Evolutionary conservation across 768 basidiomycete species (phyloP).

Genomic region (Pulveroboletus sp.): DNA sequence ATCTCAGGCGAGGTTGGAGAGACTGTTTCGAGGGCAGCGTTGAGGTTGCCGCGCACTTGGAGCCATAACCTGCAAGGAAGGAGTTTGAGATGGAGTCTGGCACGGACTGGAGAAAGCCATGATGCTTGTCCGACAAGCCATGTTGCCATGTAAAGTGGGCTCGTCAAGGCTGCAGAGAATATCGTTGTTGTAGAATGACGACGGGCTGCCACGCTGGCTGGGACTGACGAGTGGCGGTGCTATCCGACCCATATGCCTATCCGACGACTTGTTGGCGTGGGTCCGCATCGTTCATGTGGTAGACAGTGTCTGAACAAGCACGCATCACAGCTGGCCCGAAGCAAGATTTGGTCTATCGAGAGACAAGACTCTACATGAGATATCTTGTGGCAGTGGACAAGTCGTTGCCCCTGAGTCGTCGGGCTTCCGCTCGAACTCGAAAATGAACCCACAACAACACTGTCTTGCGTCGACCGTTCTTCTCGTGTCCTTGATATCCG

Average conservation of each 20-base stretch:
- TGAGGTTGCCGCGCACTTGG: constrained; percentile 21
- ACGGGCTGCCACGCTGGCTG: background rate
- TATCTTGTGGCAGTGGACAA: constrained; percentile 4
- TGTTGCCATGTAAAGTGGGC: constrained; percentile 21
- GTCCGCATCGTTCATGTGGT: too few species aligned
- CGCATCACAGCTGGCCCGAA: too few species aligned
- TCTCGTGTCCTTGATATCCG: constrained; percentile 9
- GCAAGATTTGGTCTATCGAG: too few species aligned
- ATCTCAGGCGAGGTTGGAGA: constrained; percentile 36
- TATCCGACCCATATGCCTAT: background rate
- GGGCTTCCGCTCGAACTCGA: background rate
- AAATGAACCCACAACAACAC: constrained; percentile 5
- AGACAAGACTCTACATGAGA: background rate
- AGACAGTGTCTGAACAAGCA: too few species aligned
- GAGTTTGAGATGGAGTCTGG: constrained; percentile 14
- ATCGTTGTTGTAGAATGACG: background rate
- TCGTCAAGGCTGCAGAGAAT: background rate
- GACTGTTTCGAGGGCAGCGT: constrained; percentile 23
- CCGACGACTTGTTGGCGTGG: too few species aligned
- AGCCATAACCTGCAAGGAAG: constrained; percentile 12
- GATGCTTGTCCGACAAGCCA: constrained; percentile 14
- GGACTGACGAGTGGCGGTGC: constrained; percentile 4
- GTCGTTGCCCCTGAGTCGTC: constrained; percentile 2
- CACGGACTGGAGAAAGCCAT: constrained; percentile 13
- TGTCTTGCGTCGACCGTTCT: constrained; percentile 3